phyloP scores from a whole-genome alignment of 176 grass and related monocot species.

The Triticum dicoccoides region DNA sequence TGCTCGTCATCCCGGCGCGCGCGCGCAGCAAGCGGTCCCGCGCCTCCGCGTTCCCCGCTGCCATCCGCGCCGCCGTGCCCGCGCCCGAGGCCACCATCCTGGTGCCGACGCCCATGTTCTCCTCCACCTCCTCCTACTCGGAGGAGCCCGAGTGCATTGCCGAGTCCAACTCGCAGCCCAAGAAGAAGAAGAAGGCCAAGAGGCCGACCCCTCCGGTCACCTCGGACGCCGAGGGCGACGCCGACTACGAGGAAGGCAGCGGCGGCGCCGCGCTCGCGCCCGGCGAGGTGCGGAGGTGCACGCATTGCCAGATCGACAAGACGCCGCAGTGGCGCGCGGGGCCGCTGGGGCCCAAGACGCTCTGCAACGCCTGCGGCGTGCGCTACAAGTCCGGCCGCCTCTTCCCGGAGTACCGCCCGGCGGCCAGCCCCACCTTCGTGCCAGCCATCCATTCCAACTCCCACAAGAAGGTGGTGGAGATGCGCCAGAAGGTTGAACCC shows the following conservation, averaged over 20 bases:
- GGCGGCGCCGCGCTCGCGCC: conserved; percentile 23
- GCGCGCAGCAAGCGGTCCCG: conserved; percentile 85
- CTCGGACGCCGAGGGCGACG: conserved; percentile 20
- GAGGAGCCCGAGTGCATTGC: conserved; percentile 63
- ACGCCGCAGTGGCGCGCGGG: conserved; percentile 98
- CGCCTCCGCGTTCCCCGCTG: conserved; percentile 40
- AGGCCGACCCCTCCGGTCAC: conserved; percentile 19
- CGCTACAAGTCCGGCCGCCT: conserved; percentile 96
- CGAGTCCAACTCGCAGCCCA: conserved; percentile 50
- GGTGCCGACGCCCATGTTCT: conserved; percentile 42
- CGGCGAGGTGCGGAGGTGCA: conserved; percentile 78
- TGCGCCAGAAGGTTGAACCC: conserved; percentile 56
- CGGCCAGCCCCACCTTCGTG: conserved; percentile 94
- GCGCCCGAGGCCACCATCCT: conserved; percentile 43
- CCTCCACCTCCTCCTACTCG: conserved; percentile 31
- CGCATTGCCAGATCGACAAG: conserved; percentile 97
- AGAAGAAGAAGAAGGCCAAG: conserved; percentile 77
- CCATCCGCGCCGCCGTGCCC: conserved; percentile 10
- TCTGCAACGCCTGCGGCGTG: conserved; percentile 97
- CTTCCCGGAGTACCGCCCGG: conserved; percentile 95
- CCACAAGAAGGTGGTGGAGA: conserved; percentile 99
- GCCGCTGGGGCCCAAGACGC: conserved; percentile 89
- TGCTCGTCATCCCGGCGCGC: conserved; percentile 55
- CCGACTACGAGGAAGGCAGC: conserved; percentile 51
- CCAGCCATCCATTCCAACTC: conserved; percentile 89